These are phyloP conservation scores for Monosporascus sp. DNA, from an alignment of 2,329 filamentous ascomycete genomes.

Conservation along the genomic window DNA sequence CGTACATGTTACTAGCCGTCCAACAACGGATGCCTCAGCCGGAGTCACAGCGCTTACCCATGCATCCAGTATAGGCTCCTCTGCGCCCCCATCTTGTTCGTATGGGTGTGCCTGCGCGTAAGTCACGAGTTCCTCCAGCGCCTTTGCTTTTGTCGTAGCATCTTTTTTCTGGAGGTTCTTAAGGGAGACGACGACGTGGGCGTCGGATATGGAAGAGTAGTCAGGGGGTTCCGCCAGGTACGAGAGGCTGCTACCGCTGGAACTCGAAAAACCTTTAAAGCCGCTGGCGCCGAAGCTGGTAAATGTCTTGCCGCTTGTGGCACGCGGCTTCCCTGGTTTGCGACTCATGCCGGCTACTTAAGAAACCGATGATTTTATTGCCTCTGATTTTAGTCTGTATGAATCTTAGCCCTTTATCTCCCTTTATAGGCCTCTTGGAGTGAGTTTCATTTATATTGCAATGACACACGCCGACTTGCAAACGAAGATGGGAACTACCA, in stretches of 20 bases:
- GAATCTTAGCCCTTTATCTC: neutral
- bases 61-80: conserved; percentile 78
- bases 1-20: conserved; percentile 13
- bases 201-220: conserved; percentile 68
- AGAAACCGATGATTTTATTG: neutral
- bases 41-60: conserved; percentile 55
- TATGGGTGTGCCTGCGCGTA: conserved; percentile 52
- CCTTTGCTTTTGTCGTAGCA: conserved; percentile 84
- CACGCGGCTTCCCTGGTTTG: conserved; percentile 22
- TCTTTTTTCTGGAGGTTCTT: conserved; percentile 93
- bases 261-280: conserved; percentile 37
- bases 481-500: neutral
- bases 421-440: neutral
- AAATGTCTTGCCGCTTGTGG: conserved; percentile 21
- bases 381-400: neutral
- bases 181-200: conserved; percentile 81
- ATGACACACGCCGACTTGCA: neutral
- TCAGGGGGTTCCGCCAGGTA: conserved; percentile 85
- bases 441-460: neutral
- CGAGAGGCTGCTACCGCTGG: conserved; percentile 56
- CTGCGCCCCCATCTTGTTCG: conserved; percentile 56
- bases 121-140: conserved; percentile 74
- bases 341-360: conserved; percentile 22
- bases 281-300: conserved; percentile 15
- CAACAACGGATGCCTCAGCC: neutral